A percentile compares a stretch with the other conserved stretches of the same genome.
Conservation (phyloP, 352 stramenopile species). For the Stramenopiles sp. region DNA sequence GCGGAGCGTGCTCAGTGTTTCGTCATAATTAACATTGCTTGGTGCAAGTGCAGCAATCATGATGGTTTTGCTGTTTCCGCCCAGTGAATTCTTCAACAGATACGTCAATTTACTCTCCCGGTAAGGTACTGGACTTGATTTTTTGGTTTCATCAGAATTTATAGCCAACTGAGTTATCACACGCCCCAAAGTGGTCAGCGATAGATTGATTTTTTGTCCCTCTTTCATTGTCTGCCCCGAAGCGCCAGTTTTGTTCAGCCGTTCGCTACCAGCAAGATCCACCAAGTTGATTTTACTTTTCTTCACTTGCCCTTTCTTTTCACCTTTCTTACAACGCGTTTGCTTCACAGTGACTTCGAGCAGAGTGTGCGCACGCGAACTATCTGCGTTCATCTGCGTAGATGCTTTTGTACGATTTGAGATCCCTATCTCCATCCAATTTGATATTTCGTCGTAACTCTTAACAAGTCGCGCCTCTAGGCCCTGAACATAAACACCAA, state of each 20-base stretch:
- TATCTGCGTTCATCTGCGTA: constrained; percentile 62
- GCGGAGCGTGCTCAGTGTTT: constrained; percentile 65
- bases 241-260: background rate
- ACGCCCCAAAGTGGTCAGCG: constrained; percentile 12
- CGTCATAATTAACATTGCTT: constrained; percentile 63
- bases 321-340: constrained; percentile 41
- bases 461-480: constrained; percentile 50
- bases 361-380: constrained; percentile 50
- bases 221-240: background rate
- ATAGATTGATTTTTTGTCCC: constrained; percentile 25
- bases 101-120: constrained; percentile 9
- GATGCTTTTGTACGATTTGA: constrained; percentile 49
- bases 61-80: constrained; percentile 65
- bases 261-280: constrained; percentile 8
- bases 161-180: background rate
- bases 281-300: constrained; percentile 31
- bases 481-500: constrained; percentile 52
- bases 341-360: constrained; percentile 59
- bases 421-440: constrained; percentile 60
- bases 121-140: background rate
- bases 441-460: constrained; percentile 47
- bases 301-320: constrained; percentile 50
- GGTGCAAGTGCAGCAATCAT: constrained; percentile 66
- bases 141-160: constrained; percentile 28
- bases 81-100: constrained; percentile 31